Evolutionary conservation across 768 basidiomycete species (phyloP).

Genomic region (Dioszegia hungarica): DNA sequence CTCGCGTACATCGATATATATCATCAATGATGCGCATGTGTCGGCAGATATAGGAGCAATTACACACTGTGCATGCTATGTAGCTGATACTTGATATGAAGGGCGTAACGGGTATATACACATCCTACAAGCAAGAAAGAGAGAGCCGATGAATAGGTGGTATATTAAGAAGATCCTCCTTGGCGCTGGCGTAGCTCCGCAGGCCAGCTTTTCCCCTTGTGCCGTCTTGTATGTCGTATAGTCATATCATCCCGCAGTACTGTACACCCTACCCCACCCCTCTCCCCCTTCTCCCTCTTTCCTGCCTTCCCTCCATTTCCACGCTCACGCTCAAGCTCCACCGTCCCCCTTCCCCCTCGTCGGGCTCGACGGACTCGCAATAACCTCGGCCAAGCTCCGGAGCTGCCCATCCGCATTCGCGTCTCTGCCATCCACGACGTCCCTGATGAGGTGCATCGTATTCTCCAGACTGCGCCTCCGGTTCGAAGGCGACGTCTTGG

Average conservation of each 20-base stretch:
- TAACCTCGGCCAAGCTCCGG: slow-evolving; percentile 46
- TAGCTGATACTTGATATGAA: too few species aligned
- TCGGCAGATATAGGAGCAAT: too few species aligned
- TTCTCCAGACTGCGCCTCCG: slow-evolving; percentile 87
- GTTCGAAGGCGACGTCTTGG: slow-evolving; percentile 90
- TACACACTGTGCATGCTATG: too few species aligned
- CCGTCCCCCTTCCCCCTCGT: slow-evolving; percentile 16
- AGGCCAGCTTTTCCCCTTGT: too few species aligned
- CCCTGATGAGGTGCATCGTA: slow-evolving; percentile 90
- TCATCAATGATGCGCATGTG: too few species aligned
- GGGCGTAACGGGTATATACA: not conserved
- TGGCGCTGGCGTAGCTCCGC: too few species aligned
- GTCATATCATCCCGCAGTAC: too few species aligned
- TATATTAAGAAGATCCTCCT: too few species aligned
- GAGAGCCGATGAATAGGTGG: too few species aligned
- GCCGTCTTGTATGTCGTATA: too few species aligned
- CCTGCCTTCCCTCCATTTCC: not conserved
- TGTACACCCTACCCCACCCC: not conserved
- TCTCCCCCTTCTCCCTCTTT: not conserved
- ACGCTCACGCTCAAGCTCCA: not conserved
- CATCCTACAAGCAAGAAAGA: not conserved
- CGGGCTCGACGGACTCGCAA: slow-evolving; percentile 45
- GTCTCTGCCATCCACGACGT: slow-evolving; percentile 74
- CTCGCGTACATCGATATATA: too few species aligned
- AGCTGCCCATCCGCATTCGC: slow-evolving; percentile 50